Conservation (phyloP, 192 early-diverging fungal species). For the Lobosporangium transversale region DNA sequence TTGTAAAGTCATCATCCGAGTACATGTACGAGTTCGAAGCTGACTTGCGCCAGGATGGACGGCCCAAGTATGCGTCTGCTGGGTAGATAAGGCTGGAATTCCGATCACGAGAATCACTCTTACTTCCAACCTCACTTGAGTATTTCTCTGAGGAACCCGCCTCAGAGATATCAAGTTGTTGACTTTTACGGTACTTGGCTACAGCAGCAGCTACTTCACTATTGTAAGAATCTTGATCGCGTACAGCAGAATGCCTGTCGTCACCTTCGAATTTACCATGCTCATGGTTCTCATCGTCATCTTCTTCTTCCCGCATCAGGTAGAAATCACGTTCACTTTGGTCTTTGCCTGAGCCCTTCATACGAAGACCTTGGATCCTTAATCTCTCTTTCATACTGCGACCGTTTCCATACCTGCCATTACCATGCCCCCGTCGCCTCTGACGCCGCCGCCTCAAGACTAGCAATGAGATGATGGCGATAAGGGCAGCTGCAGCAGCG, state of each 20-base stretch:
- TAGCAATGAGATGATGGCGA: constrained; percentile 17
- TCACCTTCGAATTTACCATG: background rate
- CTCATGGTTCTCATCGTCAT: constrained; percentile 11
- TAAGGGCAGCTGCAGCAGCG: constrained; percentile 12
- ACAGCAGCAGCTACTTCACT: background rate
- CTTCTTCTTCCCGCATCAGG: constrained; percentile 21
- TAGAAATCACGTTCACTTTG: background rate
- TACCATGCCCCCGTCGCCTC: background rate
- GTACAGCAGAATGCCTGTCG: background rate
- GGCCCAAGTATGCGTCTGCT: constrained; percentile 2
- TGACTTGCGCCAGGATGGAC: background rate
- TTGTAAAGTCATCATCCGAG: constrained; percentile 18
- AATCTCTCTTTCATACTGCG: constrained; percentile 2
- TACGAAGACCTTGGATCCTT: background rate
- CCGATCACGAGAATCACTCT: background rate
- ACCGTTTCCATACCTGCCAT: background rate
- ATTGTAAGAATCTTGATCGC: background rate
- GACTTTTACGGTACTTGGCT: background rate
- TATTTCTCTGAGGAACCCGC: constrained; percentile 7
- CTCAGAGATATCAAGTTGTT: background rate
- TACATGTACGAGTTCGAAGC: background rate
- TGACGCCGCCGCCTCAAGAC: constrained; percentile 19
- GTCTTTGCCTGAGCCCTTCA: constrained; percentile 10
- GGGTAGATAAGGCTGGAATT: constrained; percentile 10
- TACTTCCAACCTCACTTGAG: background rate